Base-by-base conservation (phyloP, 768 basidiomycete genomes). In the Russula olivacea region DNA sequence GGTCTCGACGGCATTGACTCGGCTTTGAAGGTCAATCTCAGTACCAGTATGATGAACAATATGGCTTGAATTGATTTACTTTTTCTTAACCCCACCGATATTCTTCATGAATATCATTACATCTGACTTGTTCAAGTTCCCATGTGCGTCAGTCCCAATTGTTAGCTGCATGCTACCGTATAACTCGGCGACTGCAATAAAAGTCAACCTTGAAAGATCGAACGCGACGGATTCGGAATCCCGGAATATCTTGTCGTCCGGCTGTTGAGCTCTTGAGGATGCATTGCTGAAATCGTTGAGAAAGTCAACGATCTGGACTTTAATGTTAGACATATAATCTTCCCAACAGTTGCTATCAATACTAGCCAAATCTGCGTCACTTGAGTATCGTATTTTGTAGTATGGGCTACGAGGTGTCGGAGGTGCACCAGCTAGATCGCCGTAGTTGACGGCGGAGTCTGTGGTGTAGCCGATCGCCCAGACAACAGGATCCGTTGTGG, bases 141-240 rank as follows among this genome's bases (percentile, higher is more conserved):
- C 81, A 64, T 77, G 71, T 25, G 69, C 68, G 28, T 74, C 78
- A 63, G 78, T 78, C 19, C 82, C 79, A 34, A 83, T 68, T 0
- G 84, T 85, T 55, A 85, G 75, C 62, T 87, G 84, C 17, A 74
- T 79, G 8, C 80, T 77, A 10, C 76, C 81, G 2, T 84, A 73
- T 25, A 80, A 77, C 69, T 87, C 83, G 45, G 83, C 73, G 53
- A 83, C 73, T 6, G 83, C 83, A n/a, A 85, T 73, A 14, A 77
- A 79, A 7, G 82, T 79, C 17, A 84, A 64, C 11, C 74, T 25
- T 82, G 79, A 66, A 85, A 84, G 41, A 80, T 77, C 14, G 73
- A 57, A 0, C 0, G 83, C 83, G 48, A 84, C 78, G 47, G 73
- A 75, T 14, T 68, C 70, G 2, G 84, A 79, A 65, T 83, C 82